Evolutionary conservation across 1,284 basidiomycete species (phyloP), one percentile per base, ranked within the genome.

Genomic region (Puccinia coronata): DNA sequence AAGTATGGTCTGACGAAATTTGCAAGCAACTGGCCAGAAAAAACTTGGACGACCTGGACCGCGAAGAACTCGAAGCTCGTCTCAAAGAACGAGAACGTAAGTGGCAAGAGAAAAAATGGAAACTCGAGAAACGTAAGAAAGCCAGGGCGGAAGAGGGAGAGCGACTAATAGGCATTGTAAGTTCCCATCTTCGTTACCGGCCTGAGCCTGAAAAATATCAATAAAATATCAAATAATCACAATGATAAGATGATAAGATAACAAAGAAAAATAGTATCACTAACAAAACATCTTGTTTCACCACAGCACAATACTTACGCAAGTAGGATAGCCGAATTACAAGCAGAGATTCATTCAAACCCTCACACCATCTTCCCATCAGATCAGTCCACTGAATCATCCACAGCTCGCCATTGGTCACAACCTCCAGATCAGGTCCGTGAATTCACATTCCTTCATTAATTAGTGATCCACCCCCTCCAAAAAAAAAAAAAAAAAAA

Each of bases 281-380:
- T n/a, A n/a, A n/a, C n/a, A n/a, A n/a, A n/a, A n/a, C n/a, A n/a
- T 41, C 31, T 43, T 51, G 36, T 31, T 47, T 57, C 23, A 31
- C 20, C 47, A 11, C 25, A 80, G 77, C 77, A 80, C 57, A 72
- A 80, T 36, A 80, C 77, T 39, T 80, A 80, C 41, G 77, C 77
- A 28, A 51, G 69, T 61, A 53, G 77, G 51, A 80, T 80, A 41
- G 34, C 51, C 12, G 77, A 80, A 61, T 55, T 80, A 47, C 51
- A 80, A 72, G 55, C 41, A n/a, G 77, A 80, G 69, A 49, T 70
- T 25, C 67, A 49, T 49, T 70, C 67, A 20, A 51, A 51, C 36
- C 67, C n/a, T 28, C 53, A 43, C 11, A 16, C 69, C 41, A 63
- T 28, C 8, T 31, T 61, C 61, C 74, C 3, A 47, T 28, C 72